Evolutionary conservation across 1,284 basidiomycete genomes (phyloP), one percentile per base, ranked within the genome.

Genomic region (Leccinum huronense): DNA sequence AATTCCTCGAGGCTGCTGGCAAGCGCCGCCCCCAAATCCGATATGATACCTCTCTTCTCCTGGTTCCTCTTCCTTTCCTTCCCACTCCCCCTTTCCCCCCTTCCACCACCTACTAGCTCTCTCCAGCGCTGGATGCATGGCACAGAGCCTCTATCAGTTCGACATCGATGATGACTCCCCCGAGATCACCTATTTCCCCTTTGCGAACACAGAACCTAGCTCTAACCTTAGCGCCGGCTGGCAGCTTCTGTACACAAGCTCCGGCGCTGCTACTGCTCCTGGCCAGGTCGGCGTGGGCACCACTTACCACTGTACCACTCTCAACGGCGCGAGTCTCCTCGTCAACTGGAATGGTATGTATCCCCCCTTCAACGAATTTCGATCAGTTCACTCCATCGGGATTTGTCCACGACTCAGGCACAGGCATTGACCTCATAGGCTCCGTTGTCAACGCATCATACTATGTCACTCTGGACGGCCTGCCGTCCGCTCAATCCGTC

Each of bases 91-190:
- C 64, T 63, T 40, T 40, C 57, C 54, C 42, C 59, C 23, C 38
- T 40, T 19, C 60, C 63, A 54, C 62, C 62, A 55, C n/a, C n/a
- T n/a, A n/a, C n/a, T n/a, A n/a, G n/a, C n/a, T n/a, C 60, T 57
- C 61, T 38, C 63, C 59, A 65, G 63, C 68, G 59, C 66, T 75
- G 71, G 74, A 83, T 82, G 81, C 77, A 79, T 84, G 77, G 76
- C 87, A 86, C 83, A 81, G 80, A 66, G 75, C 77, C 68, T 72
- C 73, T 64, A 79, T 69, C 78, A 80, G 69, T 78, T 90, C 76
- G 73, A 77, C 63, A 78, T 91, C 72, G 84, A 88, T 74, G 85
- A 91, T 73, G 84, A 84, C 59, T 90, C 89, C 38, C 90, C 90
- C 13, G 73, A 80, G 57, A 78, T 91, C 69, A 70, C 71, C 48